Conservation (phyloP, 2,329 filamentous ascomycete genomes). For the Curvularia eragrostidis region DNA sequence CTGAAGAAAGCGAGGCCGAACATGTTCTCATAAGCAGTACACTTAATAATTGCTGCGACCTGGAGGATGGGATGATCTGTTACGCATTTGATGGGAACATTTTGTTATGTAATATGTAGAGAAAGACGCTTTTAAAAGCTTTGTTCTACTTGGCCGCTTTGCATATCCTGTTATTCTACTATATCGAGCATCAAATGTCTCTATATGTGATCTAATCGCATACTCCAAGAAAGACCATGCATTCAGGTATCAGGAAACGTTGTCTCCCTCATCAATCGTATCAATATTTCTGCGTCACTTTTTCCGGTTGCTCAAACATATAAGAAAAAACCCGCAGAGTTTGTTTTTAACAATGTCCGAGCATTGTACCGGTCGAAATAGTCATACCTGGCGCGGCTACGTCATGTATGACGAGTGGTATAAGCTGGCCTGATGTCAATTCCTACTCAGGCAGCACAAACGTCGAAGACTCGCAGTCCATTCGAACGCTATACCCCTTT, state of each 20-base stretch:
- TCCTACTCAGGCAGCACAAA: too few species aligned
- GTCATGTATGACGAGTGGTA: too few species aligned
- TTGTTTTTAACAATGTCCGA: too few species aligned
- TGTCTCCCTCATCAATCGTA: too few species aligned
- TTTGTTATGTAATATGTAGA: constrained; percentile 4
- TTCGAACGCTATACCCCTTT: too few species aligned
- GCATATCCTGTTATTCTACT: not conserved
- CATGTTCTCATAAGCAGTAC: constrained; percentile 28
- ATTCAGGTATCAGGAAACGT: not conserved
- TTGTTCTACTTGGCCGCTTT: not conserved
- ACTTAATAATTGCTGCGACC: not conserved
- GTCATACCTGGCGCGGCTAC: too few species aligned
- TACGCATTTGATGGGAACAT: not conserved
- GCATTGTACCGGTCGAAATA: too few species aligned
- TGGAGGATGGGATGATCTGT: not conserved
- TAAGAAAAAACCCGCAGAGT: too few species aligned
- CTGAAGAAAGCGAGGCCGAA: constrained; percentile 30
- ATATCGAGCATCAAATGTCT: not conserved
- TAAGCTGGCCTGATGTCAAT: too few species aligned
- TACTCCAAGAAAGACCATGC: not conserved
- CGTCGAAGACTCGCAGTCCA: too few species aligned
- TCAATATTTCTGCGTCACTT: too few species aligned
- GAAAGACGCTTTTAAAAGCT: not conserved
- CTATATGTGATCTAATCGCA: not conserved
- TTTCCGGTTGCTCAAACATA: too few species aligned